Percentiles rank a stretch among this genome's conserved stretches.
Conservation (phyloP, 805 yeast genomes). For the Aciculoconidium aculeatum region DNA sequence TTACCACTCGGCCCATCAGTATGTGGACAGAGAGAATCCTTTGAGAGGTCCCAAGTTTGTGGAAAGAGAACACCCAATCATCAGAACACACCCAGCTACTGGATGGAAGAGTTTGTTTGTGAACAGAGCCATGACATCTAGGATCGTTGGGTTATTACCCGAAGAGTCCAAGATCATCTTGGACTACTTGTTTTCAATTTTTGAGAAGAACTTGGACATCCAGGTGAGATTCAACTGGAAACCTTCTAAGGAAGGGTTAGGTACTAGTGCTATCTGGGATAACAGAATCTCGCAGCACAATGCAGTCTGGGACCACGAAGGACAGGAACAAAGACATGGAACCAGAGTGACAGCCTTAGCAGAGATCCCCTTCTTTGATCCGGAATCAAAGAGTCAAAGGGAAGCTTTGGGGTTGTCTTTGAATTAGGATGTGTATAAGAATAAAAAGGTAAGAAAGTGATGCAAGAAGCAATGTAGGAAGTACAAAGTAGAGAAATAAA, state of each 20-base stretch:
- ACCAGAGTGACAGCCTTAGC: constrained; percentile 47
- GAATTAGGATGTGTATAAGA: constrained; percentile 9
- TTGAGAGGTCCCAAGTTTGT: constrained; percentile 23
- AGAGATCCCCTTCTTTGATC: constrained; percentile 48
- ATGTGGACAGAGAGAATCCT: constrained; percentile 30
- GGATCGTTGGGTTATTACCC: constrained; percentile 26
- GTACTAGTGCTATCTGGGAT: constrained; percentile 50
- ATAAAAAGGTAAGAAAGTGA: no score
- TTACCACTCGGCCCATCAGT: constrained; percentile 35
- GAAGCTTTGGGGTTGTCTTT: constrained; percentile 40
- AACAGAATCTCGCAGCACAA: constrained; percentile 51
- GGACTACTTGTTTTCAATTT: constrained; percentile 11
- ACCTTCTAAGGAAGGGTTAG: constrained; percentile 15
- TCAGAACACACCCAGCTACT: constrained; percentile 29
- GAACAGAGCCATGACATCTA: constrained; percentile 24
- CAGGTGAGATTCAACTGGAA: constrained; percentile 16
- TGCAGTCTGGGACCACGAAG: constrained; percentile 48
- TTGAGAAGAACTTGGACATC: constrained; percentile 15
- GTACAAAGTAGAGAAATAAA: no score
- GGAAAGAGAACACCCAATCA: constrained; percentile 26
- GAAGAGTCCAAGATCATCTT: constrained; percentile 16
- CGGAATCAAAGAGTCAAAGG: constrained; percentile 46
- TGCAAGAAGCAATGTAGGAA: no score
- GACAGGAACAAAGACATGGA: constrained; percentile 43
- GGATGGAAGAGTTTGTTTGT: constrained; percentile 29